A percentile compares a stretch with the other conserved stretches of the same genome.
phyloP scores from a whole-genome alignment of 257 asterid species.

The Thymus mandschuricus region DNA sequence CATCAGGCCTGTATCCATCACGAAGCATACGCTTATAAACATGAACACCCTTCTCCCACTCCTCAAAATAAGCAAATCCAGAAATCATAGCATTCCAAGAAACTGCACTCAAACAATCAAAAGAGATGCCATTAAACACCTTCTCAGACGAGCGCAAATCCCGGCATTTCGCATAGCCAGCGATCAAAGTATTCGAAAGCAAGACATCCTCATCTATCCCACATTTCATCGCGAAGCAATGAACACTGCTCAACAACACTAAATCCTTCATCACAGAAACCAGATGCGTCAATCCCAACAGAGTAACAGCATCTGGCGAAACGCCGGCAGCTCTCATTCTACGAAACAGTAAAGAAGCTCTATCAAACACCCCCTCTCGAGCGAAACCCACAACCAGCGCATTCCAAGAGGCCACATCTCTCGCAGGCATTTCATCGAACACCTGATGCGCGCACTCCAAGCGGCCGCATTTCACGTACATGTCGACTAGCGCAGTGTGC shows the following conservation, averaged over 20 bases:
- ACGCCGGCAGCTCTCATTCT: conserved; percentile 47
- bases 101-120: conserved; percentile 42
- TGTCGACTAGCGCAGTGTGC: conserved; percentile 59
- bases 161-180: conserved; percentile 53
- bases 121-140: conserved; percentile 43
- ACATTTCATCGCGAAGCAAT: conserved; percentile 54
- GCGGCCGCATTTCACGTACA: conserved; percentile 58
- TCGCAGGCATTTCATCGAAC: conserved; percentile 70
- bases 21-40: conserved; percentile 51
- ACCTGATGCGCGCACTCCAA: conserved; percentile 44
- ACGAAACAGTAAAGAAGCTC: conserved; percentile 40
- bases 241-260: conserved; percentile 43
- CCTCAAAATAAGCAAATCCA: conserved; percentile 52
- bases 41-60: conserved; percentile 45
- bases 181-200: conserved; percentile 58
- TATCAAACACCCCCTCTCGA: conserved; percentile 42
- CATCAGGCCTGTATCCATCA: conserved; percentile 53
- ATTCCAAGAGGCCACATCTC: conserved; percentile 78
- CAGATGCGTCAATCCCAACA: conserved; percentile 56
- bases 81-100: conserved; percentile 77
- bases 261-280: conserved; percentile 42
- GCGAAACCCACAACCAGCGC: conserved; percentile 51
- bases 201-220: conserved; percentile 49
- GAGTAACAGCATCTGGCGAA: conserved; percentile 44
- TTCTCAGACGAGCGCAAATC: conserved; percentile 44